Base-by-base conservation (phyloP, 495 filamentous ascomycete species). In the Podospora pseudoanserina region DNA sequence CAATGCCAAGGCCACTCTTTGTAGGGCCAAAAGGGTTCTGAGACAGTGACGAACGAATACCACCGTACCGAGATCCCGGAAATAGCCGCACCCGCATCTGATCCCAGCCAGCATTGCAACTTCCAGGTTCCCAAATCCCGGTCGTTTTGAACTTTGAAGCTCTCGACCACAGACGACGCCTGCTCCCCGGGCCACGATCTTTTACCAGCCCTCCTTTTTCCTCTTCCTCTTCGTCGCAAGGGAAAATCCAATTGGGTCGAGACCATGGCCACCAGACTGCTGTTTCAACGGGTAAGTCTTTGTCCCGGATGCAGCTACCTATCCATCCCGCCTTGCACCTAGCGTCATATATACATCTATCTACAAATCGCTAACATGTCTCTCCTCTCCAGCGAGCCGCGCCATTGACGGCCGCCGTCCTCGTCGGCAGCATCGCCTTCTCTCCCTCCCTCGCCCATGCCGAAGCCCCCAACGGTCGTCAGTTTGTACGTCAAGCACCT, bases 221-320 rank as follows among this genome's bases (percentile, higher is more conserved):
- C 23, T 23, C 23, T 23, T 23, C 30, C 63, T 58, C 63, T 30
- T 63, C 30, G 2, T 7, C 63, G 27, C 53, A 49, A 60, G 67
- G 72, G 64, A 67, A 64, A 64, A 67, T 49, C 65, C 76, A 80
- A 83, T 83, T 81, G 80, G 74, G 73, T 75, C 67, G 70, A 79
- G 72, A 74, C 18, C n/a, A 84, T 84, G 82, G 81, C 81, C 77
- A 81, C 82, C 70, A 82, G 82, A 83, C 79, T 84, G 76, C 74
- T 84, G 76, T 77, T 84, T 67, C 81, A 79, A 75, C 80, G 76
- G 77, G 82, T 84, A 71, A 72, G 75, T 57, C 49, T 34, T 19
- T 66, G n/a, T 20, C 55, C 55, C 18, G 23, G 23, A 23, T 58
- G n/a, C n/a, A 26, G 55, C n/a, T 58, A 58, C 23, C 23, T 23